Base-by-base conservation (phyloP, 768 basidiomycete species). In the Pleurotus cornucopiae region DNA sequence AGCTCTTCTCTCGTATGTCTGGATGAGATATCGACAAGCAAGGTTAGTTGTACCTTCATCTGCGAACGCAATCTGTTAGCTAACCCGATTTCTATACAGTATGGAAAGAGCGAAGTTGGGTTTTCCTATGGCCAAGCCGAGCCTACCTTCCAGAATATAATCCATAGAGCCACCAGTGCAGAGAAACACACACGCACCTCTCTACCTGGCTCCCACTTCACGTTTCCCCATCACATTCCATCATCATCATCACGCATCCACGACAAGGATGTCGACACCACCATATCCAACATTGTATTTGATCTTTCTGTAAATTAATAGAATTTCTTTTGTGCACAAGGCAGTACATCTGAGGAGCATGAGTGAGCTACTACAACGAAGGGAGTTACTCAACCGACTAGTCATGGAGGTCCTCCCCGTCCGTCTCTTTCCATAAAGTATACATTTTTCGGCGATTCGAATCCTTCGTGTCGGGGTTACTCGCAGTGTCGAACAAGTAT, bases 391-490 rank as follows among this genome's bases (percentile, higher is more conserved):
- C 18, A 34, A 56, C 58, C 23, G 23, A 64, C 45, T 63, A 59
- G 37, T 67, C 65, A 25, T 64, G 66, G 20, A 56, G 61, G 52
- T 69, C 67, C 45, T 64, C 65, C 1, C 69, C 73, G 37, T 74
- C 77, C 46, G 73, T 75, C 34, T 80, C 81, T 69, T 86, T 88
- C 83, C 91, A 96, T 23, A 94, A 69, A 4, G 78, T 78, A 66
- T 94, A 96, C 72, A 98, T 78, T 74, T 83, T 91, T 69, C 90
- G 76, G 62, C 94, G 79, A 68, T 88, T 94, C 5, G 84, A 73
- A 61, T 92, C 90, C 63, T 82, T 80, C 40, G 89, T 86, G n/a
- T 86, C 83, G 57, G 83, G 75, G 38, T 81, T 74, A 62, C 90
- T 86, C 34, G 94, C 93, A 30, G 84, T 71, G 14, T 86, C 80